Conservation (phyloP, 179 eudicot species). For the Amaranthus tricolor region DNA sequence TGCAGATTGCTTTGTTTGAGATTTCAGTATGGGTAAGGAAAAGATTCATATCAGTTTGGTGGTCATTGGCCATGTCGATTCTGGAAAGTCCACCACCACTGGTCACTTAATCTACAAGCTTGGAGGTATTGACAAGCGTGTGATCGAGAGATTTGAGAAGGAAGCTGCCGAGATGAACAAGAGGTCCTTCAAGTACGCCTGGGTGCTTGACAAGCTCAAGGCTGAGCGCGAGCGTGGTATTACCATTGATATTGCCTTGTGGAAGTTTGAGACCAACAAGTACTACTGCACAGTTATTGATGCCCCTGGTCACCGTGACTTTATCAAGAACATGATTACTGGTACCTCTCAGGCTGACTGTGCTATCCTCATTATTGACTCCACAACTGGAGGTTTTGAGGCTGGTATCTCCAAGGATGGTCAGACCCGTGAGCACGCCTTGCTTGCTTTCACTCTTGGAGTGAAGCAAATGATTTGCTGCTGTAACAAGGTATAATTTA, state of each 20-base stretch:
- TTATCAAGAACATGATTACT: constrained; percentile 43
- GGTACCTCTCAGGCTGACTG: constrained; percentile 53
- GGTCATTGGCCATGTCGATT: constrained; percentile 61
- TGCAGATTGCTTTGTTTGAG: not conserved
- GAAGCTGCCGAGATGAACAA: constrained; percentile 44
- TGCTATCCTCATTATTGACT: constrained; percentile 46
- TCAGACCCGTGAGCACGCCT: constrained; percentile 30
- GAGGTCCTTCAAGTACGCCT: constrained; percentile 11
- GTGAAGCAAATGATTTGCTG: constrained; percentile 26
- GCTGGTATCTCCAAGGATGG: constrained; percentile 72
- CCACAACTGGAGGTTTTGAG: constrained; percentile 59
- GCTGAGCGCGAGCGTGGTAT: constrained; percentile 67
- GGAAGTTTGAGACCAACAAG: constrained; percentile 16
- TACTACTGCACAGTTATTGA: constrained; percentile 41
- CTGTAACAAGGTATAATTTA: constrained; percentile 21
- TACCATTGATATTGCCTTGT: constrained; percentile 43
- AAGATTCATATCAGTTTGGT: constrained; percentile 50
- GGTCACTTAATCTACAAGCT: constrained; percentile 45
- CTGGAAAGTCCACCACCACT: constrained; percentile 34
- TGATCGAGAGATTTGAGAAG: constrained; percentile 54
- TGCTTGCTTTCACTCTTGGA: constrained; percentile 25
- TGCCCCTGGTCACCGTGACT: constrained; percentile 58
- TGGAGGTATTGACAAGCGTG: constrained; percentile 65
- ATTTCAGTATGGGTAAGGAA: constrained; percentile 44
- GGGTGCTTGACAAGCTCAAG: constrained; percentile 49